Evolutionary conservation across 2,329 filamentous ascomycete species (phyloP).

Genomic region (Ascochyta rabiei): DNA sequence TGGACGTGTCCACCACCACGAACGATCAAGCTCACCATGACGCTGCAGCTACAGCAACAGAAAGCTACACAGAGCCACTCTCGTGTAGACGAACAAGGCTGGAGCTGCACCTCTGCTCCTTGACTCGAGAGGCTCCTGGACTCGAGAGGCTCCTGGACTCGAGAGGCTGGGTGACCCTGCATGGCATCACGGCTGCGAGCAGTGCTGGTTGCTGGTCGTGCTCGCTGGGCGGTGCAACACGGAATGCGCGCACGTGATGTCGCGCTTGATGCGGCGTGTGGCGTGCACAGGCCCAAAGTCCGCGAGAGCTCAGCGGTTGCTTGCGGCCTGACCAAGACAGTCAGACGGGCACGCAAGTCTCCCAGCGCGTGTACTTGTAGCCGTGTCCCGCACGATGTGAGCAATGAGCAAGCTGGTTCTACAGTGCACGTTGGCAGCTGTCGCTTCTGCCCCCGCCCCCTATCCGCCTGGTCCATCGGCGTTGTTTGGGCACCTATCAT

Average conservation of each 20-base stretch:
- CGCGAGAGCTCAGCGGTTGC: slow-evolving; percentile 7
- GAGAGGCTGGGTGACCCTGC: not conserved
- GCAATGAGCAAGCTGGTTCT: not conserved
- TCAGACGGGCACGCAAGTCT: slow-evolving; percentile 8
- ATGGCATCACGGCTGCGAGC: slow-evolving; percentile 3
- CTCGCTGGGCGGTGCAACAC: not conserved
- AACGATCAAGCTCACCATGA: too few species aligned
- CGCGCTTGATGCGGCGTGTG: slow-evolving; percentile 11
- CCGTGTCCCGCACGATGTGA: slow-evolving; percentile 4
- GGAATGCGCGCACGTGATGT: slow-evolving; percentile 12
- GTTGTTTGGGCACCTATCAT: slow-evolving; percentile 16
- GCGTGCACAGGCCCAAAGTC: slow-evolving; percentile 1
- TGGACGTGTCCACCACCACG: too few species aligned
- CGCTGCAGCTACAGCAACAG: not conserved
- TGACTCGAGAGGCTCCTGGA: not conserved
- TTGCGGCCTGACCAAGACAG: slow-evolving; percentile 13
- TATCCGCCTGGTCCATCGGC: slow-evolving; percentile 10
- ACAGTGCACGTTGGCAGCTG: not conserved
- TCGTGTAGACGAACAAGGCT: not conserved
- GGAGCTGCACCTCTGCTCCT: not conserved
- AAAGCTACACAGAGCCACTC: not conserved
- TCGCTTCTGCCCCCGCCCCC: slow-evolving; percentile 1
- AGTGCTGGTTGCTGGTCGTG: not conserved
- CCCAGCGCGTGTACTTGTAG: not conserved
- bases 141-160: not conserved